Conservation (phyloP, 1,284 basidiomycete genomes). For the Polyporus tsugae region DNA sequence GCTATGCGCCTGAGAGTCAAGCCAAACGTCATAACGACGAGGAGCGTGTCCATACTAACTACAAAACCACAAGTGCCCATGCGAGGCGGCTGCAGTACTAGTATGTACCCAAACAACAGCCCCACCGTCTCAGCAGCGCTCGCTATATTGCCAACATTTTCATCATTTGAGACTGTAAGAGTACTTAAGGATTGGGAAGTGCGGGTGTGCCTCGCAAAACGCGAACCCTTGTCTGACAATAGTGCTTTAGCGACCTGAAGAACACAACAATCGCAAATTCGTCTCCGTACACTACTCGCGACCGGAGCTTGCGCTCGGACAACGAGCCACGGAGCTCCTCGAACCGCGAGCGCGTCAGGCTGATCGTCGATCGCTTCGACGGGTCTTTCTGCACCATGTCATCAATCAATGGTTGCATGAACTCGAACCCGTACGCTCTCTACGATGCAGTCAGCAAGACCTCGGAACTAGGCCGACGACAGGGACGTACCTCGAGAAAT, state of each 20-base stretch:
- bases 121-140: no score
- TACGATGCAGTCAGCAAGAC: neutral
- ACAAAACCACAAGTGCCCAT: no score
- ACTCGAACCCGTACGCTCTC: slow-evolving; percentile 37
- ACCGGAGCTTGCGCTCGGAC: slow-evolving; percentile 17
- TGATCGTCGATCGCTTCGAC: slow-evolving; percentile 36
- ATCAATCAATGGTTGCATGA: slow-evolving; percentile 40
- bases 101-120: no score
- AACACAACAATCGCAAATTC: slow-evolving; percentile 14
- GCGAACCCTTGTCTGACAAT: slow-evolving; percentile 10
- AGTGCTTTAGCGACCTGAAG: slow-evolving; percentile 7
- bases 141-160: no score
- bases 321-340: slow-evolving; percentile 4
- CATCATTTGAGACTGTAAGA: neutral
- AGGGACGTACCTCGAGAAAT: slow-evolving; percentile 29
- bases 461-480: no score
- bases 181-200: slow-evolving; percentile 5
- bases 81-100: no score
- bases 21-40: no score
- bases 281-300: slow-evolving; percentile 12
- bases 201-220: slow-evolving; percentile 13
- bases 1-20: no score
- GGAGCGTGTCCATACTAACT: no score
- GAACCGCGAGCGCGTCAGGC: slow-evolving; percentile 15
- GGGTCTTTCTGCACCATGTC: slow-evolving; percentile 44